A percentile compares a stretch with the other conserved stretches of the same genome.
phyloP scores from a whole-genome alignment of 768 basidiomycete species.

The Russula emetica region DNA sequence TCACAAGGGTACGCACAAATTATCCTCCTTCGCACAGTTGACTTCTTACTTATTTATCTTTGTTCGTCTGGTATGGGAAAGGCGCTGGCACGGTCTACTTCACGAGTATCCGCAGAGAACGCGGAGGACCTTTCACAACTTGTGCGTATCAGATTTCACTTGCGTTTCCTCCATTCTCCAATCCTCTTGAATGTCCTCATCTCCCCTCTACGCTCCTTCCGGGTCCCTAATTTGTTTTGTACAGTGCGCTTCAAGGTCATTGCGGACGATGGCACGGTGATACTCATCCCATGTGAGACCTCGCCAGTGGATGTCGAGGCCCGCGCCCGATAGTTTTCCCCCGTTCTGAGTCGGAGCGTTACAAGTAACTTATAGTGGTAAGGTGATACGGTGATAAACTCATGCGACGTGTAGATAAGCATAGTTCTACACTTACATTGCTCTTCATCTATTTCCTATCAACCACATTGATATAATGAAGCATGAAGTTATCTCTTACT shows the following conservation, averaged over 20 bases:
- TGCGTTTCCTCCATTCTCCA: not conserved
- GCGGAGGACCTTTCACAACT: constrained; percentile 20
- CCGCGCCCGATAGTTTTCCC: constrained; percentile 1
- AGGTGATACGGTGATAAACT: not conserved
- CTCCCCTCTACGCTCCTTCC: not conserved
- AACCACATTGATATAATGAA: not conserved
- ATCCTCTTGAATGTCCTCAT: too few species aligned
- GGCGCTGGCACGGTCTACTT: constrained; percentile 77
- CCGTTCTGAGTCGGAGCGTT: too few species aligned
- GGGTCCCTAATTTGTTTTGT: not conserved
- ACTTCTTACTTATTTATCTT: not conserved
- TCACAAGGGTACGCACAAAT: constrained; percentile 49
- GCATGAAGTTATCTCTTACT: not conserved
- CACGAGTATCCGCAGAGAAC: constrained; percentile 58
- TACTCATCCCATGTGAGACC: constrained; percentile 10
- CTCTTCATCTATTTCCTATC: not conserved
- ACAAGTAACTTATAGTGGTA: not conserved
- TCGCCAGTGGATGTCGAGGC: not conserved
- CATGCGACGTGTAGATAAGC: not conserved
- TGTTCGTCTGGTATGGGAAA: constrained; percentile 30
- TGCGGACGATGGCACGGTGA: constrained; percentile 14
- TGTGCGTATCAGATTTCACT: constrained; percentile 37
- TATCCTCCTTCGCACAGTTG: not conserved
- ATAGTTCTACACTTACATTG: not conserved
- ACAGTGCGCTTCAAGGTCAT: constrained; percentile 23